phyloP scores from a whole-genome alignment of 768 basidiomycete genomes.

The Dendrothele bispora region DNA sequence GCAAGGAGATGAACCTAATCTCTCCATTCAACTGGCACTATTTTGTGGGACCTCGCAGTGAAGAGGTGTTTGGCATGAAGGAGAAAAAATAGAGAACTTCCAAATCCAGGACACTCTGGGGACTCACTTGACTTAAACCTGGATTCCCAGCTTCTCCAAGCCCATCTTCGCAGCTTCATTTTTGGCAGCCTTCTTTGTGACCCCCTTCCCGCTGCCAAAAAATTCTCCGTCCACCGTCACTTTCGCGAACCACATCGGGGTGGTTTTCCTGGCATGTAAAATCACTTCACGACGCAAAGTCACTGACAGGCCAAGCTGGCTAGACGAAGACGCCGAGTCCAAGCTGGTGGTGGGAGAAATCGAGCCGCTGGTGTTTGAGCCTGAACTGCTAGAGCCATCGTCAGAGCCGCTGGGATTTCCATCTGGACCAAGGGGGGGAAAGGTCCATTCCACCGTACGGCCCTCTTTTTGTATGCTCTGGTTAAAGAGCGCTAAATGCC shows the following conservation, averaged over 20 bases:
- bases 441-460: slow-evolving; percentile 70
- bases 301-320: too few relatives aligned
- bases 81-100: slow-evolving; percentile 1
- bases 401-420: neutral
- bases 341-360: too few relatives aligned
- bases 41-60: too few relatives aligned
- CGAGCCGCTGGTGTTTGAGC: too few relatives aligned
- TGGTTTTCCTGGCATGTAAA: slow-evolving; percentile 55
- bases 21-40: too few relatives aligned
- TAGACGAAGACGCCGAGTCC: too few relatives aligned
- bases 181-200: slow-evolving; percentile 76
- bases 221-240: slow-evolving; percentile 61
- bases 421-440: slow-evolving; percentile 38
- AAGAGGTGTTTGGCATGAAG: neutral
- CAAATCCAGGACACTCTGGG: slow-evolving; percentile 14
- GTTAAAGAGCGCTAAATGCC: slow-evolving; percentile 81
- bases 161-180: slow-evolving; percentile 83
- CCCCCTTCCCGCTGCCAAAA: slow-evolving; percentile 63
- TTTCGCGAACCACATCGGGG: slow-evolving; percentile 73
- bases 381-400: neutral
- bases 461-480: slow-evolving; percentile 64
- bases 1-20: too few relatives aligned
- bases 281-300: too few relatives aligned
- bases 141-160: slow-evolving; percentile 56
- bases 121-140: slow-evolving; percentile 52